These are phyloP conservation scores for Aleurites moluccanus DNA, from an alignment of 441 rosid genomes.

Conservation along the genomic window DNA sequence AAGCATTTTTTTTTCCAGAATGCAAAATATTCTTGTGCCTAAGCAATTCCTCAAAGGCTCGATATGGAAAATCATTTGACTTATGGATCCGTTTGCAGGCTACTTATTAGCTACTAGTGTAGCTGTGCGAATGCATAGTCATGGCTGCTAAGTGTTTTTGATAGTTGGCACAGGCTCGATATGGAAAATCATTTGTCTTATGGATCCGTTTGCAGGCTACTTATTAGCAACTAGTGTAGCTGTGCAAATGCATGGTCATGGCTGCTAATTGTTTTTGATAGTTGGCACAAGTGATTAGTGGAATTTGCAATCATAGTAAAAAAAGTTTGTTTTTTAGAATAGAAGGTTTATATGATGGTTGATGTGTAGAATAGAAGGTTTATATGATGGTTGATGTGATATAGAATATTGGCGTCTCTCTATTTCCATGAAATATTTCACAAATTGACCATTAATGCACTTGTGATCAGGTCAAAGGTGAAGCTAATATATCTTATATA, in stretches of 20 bases:
- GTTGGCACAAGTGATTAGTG: not conserved
- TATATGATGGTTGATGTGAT: not conserved
- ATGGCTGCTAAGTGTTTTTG: too few species aligned
- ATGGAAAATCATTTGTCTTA: not conserved
- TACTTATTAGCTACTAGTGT: not conserved
- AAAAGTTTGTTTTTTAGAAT: too few species aligned
- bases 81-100: not conserved
- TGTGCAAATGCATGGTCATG: not conserved
- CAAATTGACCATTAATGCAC: conserved; percentile 18
- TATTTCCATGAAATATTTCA: conserved; percentile 14
- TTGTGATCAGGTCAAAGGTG: conserved; percentile 73
- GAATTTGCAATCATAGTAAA: not conserved
- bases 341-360: too few species aligned
- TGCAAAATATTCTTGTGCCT: not conserved
- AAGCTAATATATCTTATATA: conserved; percentile 89
- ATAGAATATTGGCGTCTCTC: not conserved
- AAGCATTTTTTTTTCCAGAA: not conserved
- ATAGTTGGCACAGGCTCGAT: too few species aligned
- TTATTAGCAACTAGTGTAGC: not conserved
- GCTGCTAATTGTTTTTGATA: not conserved
- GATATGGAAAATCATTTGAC: not conserved
- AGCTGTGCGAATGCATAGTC: not conserved
- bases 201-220: not conserved
- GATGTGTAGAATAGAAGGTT: too few species aligned
- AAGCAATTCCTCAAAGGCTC: not conserved